Percentiles rank a stretch among this genome's conserved stretches.
Evolutionary conservation across 2,329 filamentous ascomycete species (phyloP).

Genomic region (Fusarium dlaminii): DNA sequence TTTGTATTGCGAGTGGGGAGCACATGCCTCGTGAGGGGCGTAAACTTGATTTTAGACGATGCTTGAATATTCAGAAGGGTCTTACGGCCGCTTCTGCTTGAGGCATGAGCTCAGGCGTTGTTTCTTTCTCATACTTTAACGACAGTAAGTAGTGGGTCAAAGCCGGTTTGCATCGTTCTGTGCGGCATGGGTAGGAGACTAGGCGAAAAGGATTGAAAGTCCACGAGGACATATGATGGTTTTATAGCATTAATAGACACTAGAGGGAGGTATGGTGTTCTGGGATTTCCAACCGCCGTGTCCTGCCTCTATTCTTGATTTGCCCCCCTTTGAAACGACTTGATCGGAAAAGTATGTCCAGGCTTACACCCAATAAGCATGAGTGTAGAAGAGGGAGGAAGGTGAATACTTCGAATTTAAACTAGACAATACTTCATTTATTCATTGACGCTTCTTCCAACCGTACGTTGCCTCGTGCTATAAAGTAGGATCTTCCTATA

Average conservation of each 20-base stretch:
- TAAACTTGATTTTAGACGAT: constrained; percentile 60
- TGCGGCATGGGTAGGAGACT: neutral
- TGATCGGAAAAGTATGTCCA: neutral
- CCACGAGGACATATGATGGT: neutral
- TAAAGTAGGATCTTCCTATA: constrained; percentile 29
- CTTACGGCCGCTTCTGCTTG: constrained; percentile 48
- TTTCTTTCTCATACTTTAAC: neutral
- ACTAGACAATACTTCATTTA: constrained; percentile 42
- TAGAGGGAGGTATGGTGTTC: neutral
- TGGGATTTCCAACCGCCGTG: neutral
- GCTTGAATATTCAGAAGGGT: constrained; percentile 55
- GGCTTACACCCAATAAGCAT: neutral
- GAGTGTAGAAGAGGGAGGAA: neutral
- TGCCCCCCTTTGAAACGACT: neutral
- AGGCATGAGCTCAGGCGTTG: neutral
- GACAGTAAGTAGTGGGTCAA: neutral
- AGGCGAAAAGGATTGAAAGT: constrained; percentile 14
- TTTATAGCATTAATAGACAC: neutral
- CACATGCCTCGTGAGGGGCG: constrained; percentile 66
- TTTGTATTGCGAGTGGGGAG: constrained; percentile 93
- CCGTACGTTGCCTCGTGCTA: constrained; percentile 23
- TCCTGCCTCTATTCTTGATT: neutral
- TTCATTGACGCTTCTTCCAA: constrained; percentile 38
- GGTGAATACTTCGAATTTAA: neutral
- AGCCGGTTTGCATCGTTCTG: neutral